Percentiles rank a stretch among this genome's conserved stretches.
Evolutionary conservation across 257 asterid genomes (phyloP).

Genomic region (Plantago major): DNA sequence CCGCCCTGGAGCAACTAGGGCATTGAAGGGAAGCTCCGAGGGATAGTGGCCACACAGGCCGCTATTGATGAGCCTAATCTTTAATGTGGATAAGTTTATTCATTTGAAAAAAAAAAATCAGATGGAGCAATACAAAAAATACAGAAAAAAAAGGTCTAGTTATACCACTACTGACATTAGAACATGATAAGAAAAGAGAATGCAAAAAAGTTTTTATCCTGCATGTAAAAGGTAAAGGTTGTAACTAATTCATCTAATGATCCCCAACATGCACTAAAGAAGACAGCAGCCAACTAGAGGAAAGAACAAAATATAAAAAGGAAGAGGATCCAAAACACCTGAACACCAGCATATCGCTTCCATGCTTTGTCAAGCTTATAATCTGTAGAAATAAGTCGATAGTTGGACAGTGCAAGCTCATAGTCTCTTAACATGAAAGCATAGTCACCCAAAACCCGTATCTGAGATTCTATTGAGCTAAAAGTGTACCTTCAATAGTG

Average conservation of each 20-base stretch:
- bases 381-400: constrained; percentile 89
- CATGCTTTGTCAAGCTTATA: constrained; percentile 96
- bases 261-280: not conserved
- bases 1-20: no score
- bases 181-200: no score
- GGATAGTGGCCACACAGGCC: no score
- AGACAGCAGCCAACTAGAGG: constrained; percentile 18
- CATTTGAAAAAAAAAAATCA: no score
- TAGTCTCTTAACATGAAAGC: constrained; percentile 98
- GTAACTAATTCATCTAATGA: not conserved
- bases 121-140: no score
- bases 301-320: constrained; percentile 14
- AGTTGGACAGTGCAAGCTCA: constrained; percentile 95
- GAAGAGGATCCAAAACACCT: constrained; percentile 39
- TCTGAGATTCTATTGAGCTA: constrained; percentile 91
- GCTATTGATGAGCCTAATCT: no score
- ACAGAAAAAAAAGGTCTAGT: no score
- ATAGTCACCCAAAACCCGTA: constrained; percentile 92
- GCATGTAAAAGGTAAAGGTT: no score
- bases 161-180: no score
- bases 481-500: constrained; percentile 75
- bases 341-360: constrained; percentile 95
- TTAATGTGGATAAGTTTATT: no score
- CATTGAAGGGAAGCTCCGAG: no score
- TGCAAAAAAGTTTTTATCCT: no score